A percentile compares a stretch with the other conserved stretches of the same genome.
These are phyloP conservation scores for Glutinoglossum americanum DNA, from an alignment of 495 filamentous ascomycete species.

Conservation along the genomic window DNA sequence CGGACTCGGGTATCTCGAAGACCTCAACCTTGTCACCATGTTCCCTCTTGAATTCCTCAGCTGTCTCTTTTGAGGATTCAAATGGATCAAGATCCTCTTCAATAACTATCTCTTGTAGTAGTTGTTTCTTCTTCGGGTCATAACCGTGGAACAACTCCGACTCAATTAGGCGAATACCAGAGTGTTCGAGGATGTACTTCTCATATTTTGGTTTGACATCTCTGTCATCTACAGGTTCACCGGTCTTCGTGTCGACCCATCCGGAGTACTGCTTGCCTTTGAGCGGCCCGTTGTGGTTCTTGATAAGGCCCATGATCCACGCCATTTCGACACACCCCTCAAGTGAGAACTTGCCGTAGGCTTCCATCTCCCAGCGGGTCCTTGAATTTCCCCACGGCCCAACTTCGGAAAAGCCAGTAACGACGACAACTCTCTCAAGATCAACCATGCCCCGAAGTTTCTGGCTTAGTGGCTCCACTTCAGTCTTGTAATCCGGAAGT, in stretches of 20 bases:
- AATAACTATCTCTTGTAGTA: constrained; percentile 93
- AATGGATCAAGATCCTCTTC: constrained; percentile 93
- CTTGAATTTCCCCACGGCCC: constrained; percentile 97
- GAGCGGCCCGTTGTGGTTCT: constrained; percentile 93
- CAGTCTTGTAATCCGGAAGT: constrained; percentile 75
- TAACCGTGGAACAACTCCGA: constrained; percentile 94
- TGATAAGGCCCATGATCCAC: constrained; percentile 99
- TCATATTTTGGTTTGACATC: constrained; percentile 94
- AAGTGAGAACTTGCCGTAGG: constrained; percentile 84
- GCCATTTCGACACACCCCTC: constrained; percentile 99
- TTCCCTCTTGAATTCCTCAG: constrained; percentile 89
- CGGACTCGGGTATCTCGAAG: constrained; percentile 85
- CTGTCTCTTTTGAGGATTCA: constrained; percentile 89
- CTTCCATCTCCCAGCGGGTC: constrained; percentile 98
- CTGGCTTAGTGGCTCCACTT: constrained; percentile 69
- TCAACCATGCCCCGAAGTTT: constrained; percentile 94
- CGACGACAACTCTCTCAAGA: constrained; percentile 88
- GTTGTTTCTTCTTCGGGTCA: constrained; percentile 93
- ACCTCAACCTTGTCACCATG: constrained; percentile 95
- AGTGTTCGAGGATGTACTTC: constrained; percentile 87
- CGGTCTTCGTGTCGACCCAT: constrained; percentile 88
- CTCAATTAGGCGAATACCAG: constrained; percentile 93
- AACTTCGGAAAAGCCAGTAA: constrained; percentile 90
- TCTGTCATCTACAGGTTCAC: constrained; percentile 93
- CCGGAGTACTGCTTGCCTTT: constrained; percentile 93